A percentile compares a stretch with the other conserved stretches of the same genome.
These are phyloP conservation scores for Phaeoacremonium minimum DNA, from an alignment of 2,329 filamentous ascomycete species.

Conservation along the genomic window DNA sequence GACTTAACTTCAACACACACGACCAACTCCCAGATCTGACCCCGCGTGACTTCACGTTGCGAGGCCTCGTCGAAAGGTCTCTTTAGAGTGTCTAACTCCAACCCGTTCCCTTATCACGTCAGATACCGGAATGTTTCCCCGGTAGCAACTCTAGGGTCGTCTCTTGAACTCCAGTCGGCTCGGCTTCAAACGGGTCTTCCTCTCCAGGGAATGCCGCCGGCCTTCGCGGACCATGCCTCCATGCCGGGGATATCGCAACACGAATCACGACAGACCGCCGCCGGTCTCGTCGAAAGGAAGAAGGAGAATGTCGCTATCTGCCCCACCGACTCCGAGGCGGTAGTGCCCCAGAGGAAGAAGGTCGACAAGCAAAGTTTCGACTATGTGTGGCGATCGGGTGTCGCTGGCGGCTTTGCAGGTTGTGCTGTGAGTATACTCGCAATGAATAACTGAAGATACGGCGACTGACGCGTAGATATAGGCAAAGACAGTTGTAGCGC, in stretches of 20 bases:
- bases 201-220: constrained; percentile 47
- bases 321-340: constrained; percentile 47
- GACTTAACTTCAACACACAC: neutral
- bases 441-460: too few relatives aligned
- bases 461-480: constrained; percentile 35
- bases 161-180: too few relatives aligned
- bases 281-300: too few relatives aligned
- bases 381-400: constrained; percentile 76
- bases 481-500: constrained; percentile 94
- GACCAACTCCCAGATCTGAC: neutral
- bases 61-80: neutral
- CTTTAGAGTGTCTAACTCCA: neutral
- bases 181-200: too few relatives aligned
- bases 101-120: neutral
- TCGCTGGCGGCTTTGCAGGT: constrained; percentile 86
- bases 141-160: constrained; percentile 3
- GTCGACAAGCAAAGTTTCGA: constrained; percentile 71
- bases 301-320: constrained; percentile 36
- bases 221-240: constrained; percentile 53
- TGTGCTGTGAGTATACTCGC: constrained; percentile 76
- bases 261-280: constrained; percentile 31
- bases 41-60: too few relatives aligned
- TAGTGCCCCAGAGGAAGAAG: constrained; percentile 41
- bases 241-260: constrained; percentile 46
- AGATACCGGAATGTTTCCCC: too few relatives aligned